A percentile compares a stretch with the other conserved stretches of the same genome.
Conservation (phyloP, 345 rosid species). For the Limnanthes douglasii region DNA sequence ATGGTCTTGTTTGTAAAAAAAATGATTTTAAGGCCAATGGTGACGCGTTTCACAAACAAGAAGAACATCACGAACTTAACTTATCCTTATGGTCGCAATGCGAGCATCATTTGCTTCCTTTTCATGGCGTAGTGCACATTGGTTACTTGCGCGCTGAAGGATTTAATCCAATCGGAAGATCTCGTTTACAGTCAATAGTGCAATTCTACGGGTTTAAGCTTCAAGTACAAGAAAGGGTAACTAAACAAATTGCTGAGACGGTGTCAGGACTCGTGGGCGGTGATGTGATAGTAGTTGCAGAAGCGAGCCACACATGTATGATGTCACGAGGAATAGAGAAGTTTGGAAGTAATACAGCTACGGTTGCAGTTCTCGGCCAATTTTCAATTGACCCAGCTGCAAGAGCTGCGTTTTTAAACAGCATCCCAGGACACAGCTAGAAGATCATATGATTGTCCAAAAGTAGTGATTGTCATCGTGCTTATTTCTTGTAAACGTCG, state of each 20-base stretch:
- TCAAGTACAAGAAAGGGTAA: slow-evolving; percentile 95
- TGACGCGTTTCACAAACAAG: slow-evolving; percentile 16
- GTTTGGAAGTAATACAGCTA: slow-evolving; percentile 79
- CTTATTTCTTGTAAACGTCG: no score
- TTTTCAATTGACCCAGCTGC: slow-evolving; percentile 43
- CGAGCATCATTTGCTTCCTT: slow-evolving; percentile 98
- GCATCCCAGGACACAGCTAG: no score
- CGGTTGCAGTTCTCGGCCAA: slow-evolving; percentile 65
- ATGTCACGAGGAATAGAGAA: slow-evolving; percentile 91
- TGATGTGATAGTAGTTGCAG: slow-evolving; percentile 82
- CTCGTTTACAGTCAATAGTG: slow-evolving; percentile 58
- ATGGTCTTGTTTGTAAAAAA: slow-evolving; percentile 17
- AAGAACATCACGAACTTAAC: slow-evolving; percentile 47
- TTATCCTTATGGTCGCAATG: slow-evolving; percentile 83
- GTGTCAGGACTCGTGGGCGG: slow-evolving; percentile 53
- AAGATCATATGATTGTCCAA: no score
- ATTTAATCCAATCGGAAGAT: slow-evolving; percentile 22
- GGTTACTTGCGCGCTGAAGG: slow-evolving; percentile 55
- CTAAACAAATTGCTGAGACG: slow-evolving; percentile 79
- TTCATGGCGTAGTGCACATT: slow-evolving; percentile 77
- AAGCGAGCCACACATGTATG: slow-evolving; percentile 90
- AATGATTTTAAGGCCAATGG: slow-evolving; percentile 17
- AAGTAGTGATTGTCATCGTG: no score
- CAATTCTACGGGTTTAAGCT: slow-evolving; percentile 90
- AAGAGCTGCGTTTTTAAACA: slow-evolving; percentile 45